Evolutionary conservation across 257 asterid species (phyloP).

Genomic region (Rhazya stricta): DNA sequence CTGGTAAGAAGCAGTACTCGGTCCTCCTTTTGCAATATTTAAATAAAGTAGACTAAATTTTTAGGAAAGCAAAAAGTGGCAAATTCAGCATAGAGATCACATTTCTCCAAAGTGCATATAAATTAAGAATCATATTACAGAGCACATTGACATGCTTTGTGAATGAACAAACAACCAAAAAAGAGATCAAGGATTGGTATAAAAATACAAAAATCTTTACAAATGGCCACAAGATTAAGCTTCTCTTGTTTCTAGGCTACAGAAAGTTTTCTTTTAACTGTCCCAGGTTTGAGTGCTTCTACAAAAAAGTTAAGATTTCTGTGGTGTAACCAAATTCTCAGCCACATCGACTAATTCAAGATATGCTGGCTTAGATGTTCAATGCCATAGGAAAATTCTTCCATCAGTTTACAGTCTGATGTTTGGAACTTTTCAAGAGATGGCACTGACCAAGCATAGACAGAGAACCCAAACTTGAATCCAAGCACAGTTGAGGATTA

Average conservation of each 20-base stretch:
- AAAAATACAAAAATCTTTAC: no score
- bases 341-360: neutral
- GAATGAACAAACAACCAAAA: no score
- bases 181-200: no score
- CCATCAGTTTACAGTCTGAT: neutral
- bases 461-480: neutral
- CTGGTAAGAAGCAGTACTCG: neutral
- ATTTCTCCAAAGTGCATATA: no score
- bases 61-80: no score
- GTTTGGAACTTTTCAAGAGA: slow-evolving; percentile 1
- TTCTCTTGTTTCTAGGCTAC: no score
- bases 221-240: neutral
- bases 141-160: no score
- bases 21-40: no score
- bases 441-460: neutral
- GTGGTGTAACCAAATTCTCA: neutral
- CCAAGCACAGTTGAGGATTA: neutral
- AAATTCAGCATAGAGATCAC: no score
- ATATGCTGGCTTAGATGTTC: neutral
- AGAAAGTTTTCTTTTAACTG: neutral
- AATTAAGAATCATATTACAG: no score
- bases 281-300: neutral
- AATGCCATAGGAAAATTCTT: neutral
- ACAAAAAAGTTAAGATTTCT: neutral
- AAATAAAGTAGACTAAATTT: no score